These are phyloP conservation scores for Pseudogymnoascus verrucosus DNA, from an alignment of 2,329 filamentous ascomycete genomes.

Conservation along the genomic window DNA sequence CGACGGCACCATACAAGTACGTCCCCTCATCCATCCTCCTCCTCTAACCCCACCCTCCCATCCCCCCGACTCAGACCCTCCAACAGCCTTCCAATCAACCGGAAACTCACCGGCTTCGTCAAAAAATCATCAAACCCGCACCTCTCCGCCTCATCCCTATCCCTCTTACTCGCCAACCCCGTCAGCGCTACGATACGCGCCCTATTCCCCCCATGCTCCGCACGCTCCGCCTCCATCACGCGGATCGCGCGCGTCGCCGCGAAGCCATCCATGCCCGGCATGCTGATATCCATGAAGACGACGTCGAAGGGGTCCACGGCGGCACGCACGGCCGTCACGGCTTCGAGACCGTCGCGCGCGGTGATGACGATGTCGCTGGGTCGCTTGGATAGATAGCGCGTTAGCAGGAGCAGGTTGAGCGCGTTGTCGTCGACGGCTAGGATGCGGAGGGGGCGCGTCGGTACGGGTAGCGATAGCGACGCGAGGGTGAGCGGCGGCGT, in stretches of 20 bases:
- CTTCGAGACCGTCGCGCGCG: constrained; percentile 38
- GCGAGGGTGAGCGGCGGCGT: background rate
- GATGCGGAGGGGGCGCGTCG: constrained; percentile 18
- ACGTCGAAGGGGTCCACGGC: constrained; percentile 29
- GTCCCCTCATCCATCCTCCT: background rate
- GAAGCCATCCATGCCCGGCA: constrained; percentile 47
- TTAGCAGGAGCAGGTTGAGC: constrained; percentile 33
- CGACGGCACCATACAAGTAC: background rate
- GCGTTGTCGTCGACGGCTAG: constrained; percentile 35
- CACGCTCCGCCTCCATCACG: constrained; percentile 32
- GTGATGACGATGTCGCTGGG: constrained; percentile 31
- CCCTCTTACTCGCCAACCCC: constrained; percentile 40
- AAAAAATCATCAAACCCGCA: constrained; percentile 48
- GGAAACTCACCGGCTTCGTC: constrained; percentile 39
- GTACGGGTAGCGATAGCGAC: background rate
- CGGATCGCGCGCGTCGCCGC: constrained; percentile 41
- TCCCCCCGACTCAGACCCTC: background rate
- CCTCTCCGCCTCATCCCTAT: constrained; percentile 39
- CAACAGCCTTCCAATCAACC: constrained; percentile 9
- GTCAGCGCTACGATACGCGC: constrained; percentile 41
- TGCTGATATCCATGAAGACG: constrained; percentile 46
- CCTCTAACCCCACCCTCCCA: background rate
- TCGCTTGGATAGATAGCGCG: constrained; percentile 29
- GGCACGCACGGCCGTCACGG: constrained; percentile 33
- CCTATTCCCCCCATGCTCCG: background rate